phyloP scores from a whole-genome alignment of 2,329 filamentous ascomycete species.

The Malbranchea cinnamomea region DNA sequence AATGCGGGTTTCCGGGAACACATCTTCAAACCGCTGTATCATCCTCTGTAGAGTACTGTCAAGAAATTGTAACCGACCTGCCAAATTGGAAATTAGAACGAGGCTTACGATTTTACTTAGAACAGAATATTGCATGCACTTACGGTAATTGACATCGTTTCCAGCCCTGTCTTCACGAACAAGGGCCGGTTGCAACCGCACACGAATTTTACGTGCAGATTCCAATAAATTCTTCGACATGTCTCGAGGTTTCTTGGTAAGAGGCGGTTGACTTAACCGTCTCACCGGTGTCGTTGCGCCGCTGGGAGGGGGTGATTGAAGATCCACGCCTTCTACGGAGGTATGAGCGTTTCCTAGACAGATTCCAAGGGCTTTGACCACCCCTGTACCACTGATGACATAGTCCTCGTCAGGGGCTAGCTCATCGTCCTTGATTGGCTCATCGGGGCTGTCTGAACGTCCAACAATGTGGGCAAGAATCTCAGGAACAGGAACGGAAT shows the following conservation, averaged over 20 bases:
- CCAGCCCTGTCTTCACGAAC: conserved; percentile 54
- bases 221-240: conserved; percentile 84
- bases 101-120: background rate
- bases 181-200: conserved; percentile 68
- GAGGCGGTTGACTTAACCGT: conserved; percentile 34
- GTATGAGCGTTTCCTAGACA: conserved; percentile 65
- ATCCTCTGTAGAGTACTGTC: conserved; percentile 79
- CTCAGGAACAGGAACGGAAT: conserved; percentile 53
- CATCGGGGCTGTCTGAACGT: conserved; percentile 39
- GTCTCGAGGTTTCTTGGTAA: conserved; percentile 59
- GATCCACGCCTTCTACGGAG: conserved; percentile 15
- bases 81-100: conserved; percentile 14
- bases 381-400: conserved; percentile 86
- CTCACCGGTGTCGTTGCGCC: conserved; percentile 40
- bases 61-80: conserved; percentile 67
- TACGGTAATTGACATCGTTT: conserved; percentile 66
- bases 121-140: conserved; percentile 22
- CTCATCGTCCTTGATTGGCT: conserved; percentile 45
- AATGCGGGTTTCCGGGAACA: conserved; percentile 76
- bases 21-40: conserved; percentile 89
- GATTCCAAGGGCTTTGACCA: conserved; percentile 85
- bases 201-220: conserved; percentile 77
- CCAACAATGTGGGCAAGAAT: conserved; percentile 79
- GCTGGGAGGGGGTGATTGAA: conserved; percentile 31
- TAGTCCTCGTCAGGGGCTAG: conserved; percentile 81